Evolutionary conservation across 2,329 filamentous ascomycete species (phyloP).

Genomic region (Fusarium albidum): DNA sequence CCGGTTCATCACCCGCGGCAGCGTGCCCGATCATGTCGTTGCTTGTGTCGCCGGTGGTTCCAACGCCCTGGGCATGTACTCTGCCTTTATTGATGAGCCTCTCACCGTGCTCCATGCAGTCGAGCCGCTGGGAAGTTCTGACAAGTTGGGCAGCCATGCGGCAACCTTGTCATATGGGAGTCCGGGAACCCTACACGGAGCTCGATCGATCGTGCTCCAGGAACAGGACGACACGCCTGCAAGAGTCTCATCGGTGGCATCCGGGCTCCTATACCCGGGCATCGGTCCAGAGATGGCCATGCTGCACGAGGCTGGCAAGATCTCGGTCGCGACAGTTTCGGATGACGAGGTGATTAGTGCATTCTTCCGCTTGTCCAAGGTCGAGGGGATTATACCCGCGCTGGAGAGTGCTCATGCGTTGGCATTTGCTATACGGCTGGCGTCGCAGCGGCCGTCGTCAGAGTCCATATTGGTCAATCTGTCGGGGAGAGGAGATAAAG

Average conservation of each 20-base stretch:
- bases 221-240: not conserved
- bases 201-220: not conserved
- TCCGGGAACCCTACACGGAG: not conserved
- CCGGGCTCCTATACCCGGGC: not conserved
- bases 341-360: not conserved
- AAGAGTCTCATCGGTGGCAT: not conserved
- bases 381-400: not conserved
- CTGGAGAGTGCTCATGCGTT: not conserved
- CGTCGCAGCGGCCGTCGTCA: not conserved
- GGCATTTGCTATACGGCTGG: not conserved
- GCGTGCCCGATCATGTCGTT: not conserved
- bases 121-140: not conserved
- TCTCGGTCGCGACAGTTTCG: not conserved
- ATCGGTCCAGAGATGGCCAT: not conserved
- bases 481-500: constrained; percentile 59
- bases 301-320: not conserved
- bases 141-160: not conserved
- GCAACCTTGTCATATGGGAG: not conserved
- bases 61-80: not conserved
- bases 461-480: not conserved
- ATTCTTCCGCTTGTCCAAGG: not conserved
- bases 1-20: not conserved
- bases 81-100: not conserved
- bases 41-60: not conserved
- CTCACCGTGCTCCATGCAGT: too few relatives aligned